Evolutionary conservation across 345 rosid genomes (phyloP), one percentile per base, ranked within the genome.

Genomic region (Acer negundo): DNA sequence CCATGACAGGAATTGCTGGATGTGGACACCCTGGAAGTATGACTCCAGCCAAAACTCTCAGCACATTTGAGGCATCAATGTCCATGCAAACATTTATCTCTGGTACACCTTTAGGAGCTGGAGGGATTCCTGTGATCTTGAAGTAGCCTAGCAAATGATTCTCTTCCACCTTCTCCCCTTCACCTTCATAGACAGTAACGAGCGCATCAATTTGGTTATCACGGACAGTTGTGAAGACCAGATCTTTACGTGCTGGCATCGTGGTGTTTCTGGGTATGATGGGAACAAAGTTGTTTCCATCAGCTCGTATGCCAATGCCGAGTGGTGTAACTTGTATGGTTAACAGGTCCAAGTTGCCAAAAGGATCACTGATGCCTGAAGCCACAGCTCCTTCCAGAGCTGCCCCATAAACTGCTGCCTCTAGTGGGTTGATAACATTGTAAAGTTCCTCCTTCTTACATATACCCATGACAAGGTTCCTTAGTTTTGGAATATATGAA

Each of bases 301-400:
- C 86, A 5, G 89, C 91, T 78, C 77, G 85, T 12, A 95, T 85
- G 9, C 99, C 98, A 19, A 95, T 85, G 1, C 79, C 91, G 0
- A 89, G 92, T 23, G 97, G 84, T 6, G 93, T 89, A 2, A 86
- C 89, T 84, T 93, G 98, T 76, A 95, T 95, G 10, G 98, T 95
- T 69, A 95, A 78, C 26, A 92, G 88, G 74, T 95, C 97, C 85
- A 95, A 84, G 76, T 80, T 87, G 8, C 99, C 97, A 23, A 93
- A 90, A 11, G 97, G 98, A 72, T 93, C 97, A 7, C 84, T 87
- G 49, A 90, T 82, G 31, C 98, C 99, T 19, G 97, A 95, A 22
- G 97, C 87, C 56, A 95, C 92, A 0, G 98, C 99, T 67, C 98
- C 97, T 86, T 93, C 96, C 53, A 95, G 80, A 5, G 99, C 98